These are phyloP conservation scores for Dictyostelium purpureum DNA, from an alignment of 78 protist species.

Conservation along the genomic window DNA sequence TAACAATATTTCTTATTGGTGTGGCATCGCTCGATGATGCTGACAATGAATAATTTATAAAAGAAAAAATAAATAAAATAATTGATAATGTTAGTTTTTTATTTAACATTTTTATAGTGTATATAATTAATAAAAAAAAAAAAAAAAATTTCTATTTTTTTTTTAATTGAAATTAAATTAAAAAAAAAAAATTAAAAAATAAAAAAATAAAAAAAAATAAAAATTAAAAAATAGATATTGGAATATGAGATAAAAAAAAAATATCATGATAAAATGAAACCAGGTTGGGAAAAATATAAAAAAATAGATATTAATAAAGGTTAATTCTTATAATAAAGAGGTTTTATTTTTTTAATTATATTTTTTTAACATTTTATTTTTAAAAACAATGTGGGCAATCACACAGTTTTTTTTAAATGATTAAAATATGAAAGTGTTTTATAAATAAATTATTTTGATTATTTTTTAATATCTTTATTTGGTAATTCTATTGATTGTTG, in stretches of 20 bases:
- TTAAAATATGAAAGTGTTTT: neutral
- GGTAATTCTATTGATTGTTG: conserved; percentile 26
- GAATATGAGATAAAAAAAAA: neutral
- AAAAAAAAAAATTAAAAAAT: neutral
- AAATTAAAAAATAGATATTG: neutral
- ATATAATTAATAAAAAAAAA: neutral
- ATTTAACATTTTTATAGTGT: neutral
- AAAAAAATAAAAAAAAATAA: neutral
- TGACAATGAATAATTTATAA: neutral
- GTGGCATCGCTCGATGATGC: conserved; percentile 4
- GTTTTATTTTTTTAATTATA: too few species aligned
- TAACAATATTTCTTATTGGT: conserved; percentile 56
- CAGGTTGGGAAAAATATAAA: neutral
- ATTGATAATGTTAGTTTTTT: neutral
- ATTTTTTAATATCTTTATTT: neutral
- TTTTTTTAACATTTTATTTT: neutral
- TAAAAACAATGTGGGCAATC: neutral
- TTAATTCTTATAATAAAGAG: neutral
- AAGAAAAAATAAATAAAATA: neutral
- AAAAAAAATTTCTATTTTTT: neutral
- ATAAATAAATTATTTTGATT: neutral
- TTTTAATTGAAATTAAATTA: neutral
- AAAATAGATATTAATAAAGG: neutral
- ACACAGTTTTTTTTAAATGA: neutral
- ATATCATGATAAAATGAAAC: neutral